Evolutionary conservation across 805 yeast genomes (phyloP).

Genomic region (Starmerella scarabaei): DNA sequence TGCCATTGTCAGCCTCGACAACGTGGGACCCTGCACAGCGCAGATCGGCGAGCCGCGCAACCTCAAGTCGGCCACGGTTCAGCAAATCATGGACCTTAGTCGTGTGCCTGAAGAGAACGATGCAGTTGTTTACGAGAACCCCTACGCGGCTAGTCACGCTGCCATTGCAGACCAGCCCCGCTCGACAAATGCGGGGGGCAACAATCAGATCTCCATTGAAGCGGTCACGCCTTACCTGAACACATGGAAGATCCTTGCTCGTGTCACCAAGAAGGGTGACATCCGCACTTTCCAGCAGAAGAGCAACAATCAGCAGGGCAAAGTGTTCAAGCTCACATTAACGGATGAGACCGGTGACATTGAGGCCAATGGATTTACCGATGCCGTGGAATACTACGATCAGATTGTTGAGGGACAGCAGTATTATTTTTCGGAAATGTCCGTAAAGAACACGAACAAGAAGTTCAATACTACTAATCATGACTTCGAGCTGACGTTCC

Average conservation of each 20-base stretch:
- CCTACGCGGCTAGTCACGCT: background rate
- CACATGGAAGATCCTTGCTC: slow-evolving; percentile 84
- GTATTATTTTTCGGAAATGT: slow-evolving; percentile 71
- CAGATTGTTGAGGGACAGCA: slow-evolving; percentile 77
- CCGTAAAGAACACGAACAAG: slow-evolving; percentile 72
- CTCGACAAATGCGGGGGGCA: too few relatives aligned
- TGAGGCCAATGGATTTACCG: slow-evolving; percentile 87
- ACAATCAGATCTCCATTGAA: slow-evolving; percentile 13
- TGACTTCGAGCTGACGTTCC: slow-evolving; percentile 77
- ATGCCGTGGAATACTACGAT: slow-evolving; percentile 67
- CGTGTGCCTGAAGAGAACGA: background rate
- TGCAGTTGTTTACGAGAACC: background rate
- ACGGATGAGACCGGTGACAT: slow-evolving; percentile 94
- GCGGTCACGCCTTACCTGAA: slow-evolving; percentile 74
- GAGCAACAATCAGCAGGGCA: slow-evolving; percentile 50
- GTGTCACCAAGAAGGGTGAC: slow-evolving; percentile 80
- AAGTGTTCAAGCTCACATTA: slow-evolving; percentile 73
- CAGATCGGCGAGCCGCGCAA: slow-evolving; percentile 2
- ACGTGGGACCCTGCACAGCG: slow-evolving; percentile 5
- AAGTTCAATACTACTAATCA: slow-evolving; percentile 73
- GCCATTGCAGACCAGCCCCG: background rate
- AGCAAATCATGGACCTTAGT: background rate
- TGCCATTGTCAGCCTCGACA: slow-evolving; percentile 3
- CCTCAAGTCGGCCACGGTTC: background rate
- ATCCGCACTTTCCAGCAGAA: slow-evolving; percentile 64